These are phyloP conservation scores for Claviceps citrina DNA, from an alignment of 2,329 filamentous ascomycete species.

Conservation along the genomic window DNA sequence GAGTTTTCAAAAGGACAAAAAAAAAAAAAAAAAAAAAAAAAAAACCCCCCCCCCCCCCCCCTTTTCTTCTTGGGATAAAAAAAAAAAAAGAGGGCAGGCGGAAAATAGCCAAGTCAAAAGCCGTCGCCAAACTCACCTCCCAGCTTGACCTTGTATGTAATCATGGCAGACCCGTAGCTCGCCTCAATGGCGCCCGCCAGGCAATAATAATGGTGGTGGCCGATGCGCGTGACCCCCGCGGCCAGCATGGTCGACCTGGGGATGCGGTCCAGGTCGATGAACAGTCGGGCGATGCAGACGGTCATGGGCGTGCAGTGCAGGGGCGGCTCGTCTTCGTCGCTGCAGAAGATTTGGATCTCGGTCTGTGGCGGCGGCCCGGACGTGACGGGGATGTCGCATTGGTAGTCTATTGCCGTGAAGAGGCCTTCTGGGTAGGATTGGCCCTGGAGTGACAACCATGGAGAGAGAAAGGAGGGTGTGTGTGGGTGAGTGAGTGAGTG, in stretches of 20 bases:
- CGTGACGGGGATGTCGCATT: conserved; percentile 23
- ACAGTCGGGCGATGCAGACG: conserved; percentile 19
- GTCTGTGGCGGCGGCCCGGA: conserved; percentile 21
- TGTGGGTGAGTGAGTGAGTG: too few species aligned
- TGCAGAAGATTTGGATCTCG: conserved; percentile 23
- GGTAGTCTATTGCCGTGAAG: conserved; percentile 22
- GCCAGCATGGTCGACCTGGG: conserved; percentile 16
- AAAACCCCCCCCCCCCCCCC: too few species aligned
- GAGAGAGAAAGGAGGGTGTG: too few species aligned
- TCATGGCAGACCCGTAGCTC: conserved; percentile 23
- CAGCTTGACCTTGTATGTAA: conserved; percentile 23
- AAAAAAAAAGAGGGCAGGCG: too few species aligned
- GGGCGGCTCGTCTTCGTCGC: conserved; percentile 17
- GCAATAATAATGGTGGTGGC: conserved; percentile 22
- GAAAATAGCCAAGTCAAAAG: too few species aligned
- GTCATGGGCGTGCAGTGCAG: conserved; percentile 17
- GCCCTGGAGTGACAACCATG: conserved; percentile 12
- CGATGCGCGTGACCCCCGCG: conserved; percentile 19
- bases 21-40: too few species aligned
- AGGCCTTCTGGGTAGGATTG: conserved; percentile 23
- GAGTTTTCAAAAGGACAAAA: not conserved
- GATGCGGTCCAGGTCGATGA: conserved; percentile 21
- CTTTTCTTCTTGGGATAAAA: too few species aligned
- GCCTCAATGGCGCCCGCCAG: conserved; percentile 22
- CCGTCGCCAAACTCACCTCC: conserved; percentile 15